These are phyloP conservation scores for Davidsoniella virescens DNA, from an alignment of 2,329 filamentous ascomycete genomes.

Conservation along the genomic window DNA sequence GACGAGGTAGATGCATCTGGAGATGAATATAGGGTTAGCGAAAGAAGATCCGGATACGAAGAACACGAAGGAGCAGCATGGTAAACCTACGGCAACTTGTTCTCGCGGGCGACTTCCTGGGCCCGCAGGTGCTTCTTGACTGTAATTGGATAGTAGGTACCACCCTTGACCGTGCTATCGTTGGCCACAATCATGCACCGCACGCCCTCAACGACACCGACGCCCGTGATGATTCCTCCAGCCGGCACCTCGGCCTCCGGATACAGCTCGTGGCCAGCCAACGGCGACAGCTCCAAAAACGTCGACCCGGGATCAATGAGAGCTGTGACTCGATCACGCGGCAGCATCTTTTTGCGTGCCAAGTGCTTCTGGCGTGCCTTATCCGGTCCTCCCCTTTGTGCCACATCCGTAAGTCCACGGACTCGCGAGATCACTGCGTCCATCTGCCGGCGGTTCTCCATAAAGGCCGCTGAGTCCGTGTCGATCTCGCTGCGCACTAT, in stretches of 20 bases:
- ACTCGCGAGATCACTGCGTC: constrained; percentile 52
- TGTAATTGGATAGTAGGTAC: constrained; percentile 92
- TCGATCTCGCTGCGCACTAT: constrained; percentile 64
- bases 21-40: constrained; percentile 4
- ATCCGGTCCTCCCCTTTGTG: constrained; percentile 59
- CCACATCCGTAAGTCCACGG: constrained; percentile 50
- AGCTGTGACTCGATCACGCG: constrained; percentile 72
- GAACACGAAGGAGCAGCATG: background rate
- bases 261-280: constrained; percentile 78
- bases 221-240: constrained; percentile 81
- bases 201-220: constrained; percentile 80
- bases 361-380: constrained; percentile 82
- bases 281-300: constrained; percentile 84
- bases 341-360: constrained; percentile 82
- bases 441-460: constrained; percentile 69
- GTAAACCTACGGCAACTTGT: constrained; percentile 46
- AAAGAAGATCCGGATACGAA: background rate
- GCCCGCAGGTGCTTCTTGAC: constrained; percentile 94
- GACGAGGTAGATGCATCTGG: constrained; percentile 79
- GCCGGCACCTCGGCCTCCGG: constrained; percentile 74
- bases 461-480: constrained; percentile 58
- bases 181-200: constrained; percentile 89
- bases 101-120: constrained; percentile 80
- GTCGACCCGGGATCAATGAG: constrained; percentile 78
- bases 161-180: constrained; percentile 92